These are phyloP conservation scores for Alternaria rosae DNA, from an alignment of 2,329 filamentous ascomycete species.

Conservation along the genomic window DNA sequence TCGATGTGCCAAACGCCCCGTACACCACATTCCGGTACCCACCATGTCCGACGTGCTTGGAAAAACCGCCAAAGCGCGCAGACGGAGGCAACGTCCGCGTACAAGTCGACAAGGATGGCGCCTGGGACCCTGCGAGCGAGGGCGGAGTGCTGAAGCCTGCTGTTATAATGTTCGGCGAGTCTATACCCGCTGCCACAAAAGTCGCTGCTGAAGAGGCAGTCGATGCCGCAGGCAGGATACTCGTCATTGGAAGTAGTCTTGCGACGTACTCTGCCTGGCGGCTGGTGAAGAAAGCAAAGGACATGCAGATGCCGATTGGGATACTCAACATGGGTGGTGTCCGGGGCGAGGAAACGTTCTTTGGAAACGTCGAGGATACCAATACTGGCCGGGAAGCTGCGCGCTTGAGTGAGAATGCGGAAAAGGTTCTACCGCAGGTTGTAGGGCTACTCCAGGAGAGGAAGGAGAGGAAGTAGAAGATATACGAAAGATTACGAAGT, in stretches of 20 bases:
- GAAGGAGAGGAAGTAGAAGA: conserved; percentile 2
- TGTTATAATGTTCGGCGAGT: conserved; percentile 97
- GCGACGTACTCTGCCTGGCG: conserved; percentile 97
- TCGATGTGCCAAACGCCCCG: conserved; percentile 84
- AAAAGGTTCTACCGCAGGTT: conserved; percentile 46
- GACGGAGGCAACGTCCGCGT: conserved; percentile 63
- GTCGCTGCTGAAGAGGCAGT: conserved; percentile 78
- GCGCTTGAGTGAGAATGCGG: conserved; percentile 51
- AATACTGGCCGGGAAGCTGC: conserved; percentile 50
- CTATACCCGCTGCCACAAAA: conserved; percentile 75
- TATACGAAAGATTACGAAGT: background rate
- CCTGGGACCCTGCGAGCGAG: conserved; percentile 62
- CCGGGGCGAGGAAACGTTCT: conserved; percentile 78
- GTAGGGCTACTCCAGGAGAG: conserved; percentile 35
- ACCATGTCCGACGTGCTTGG: conserved; percentile 81
- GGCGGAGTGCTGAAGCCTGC: conserved; percentile 90
- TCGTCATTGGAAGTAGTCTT: conserved; percentile 87
- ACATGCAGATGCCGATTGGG: conserved; percentile 83
- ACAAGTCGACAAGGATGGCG: conserved; percentile 79
- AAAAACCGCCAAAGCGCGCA: conserved; percentile 66
- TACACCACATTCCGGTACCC: conserved; percentile 93
- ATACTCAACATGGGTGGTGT: conserved; percentile 89
- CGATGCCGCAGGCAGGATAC: conserved; percentile 72
- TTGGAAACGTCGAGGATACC: conserved; percentile 61
- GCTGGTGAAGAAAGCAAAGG: conserved; percentile 81